Conservation (phyloP, 495 filamentous ascomycete species). For the Penicillium lagena region DNA sequence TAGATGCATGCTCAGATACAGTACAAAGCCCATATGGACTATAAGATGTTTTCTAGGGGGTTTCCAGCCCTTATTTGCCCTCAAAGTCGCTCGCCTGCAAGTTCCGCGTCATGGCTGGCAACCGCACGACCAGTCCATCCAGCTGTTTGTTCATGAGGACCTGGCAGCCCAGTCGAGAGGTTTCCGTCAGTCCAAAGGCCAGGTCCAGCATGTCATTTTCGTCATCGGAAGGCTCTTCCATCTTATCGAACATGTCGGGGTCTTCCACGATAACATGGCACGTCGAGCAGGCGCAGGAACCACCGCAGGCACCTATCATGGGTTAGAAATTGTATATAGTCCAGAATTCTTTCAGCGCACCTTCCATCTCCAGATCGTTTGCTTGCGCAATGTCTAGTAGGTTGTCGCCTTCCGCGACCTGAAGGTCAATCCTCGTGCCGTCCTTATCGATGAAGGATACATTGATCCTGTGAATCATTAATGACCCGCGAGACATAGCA, state of each 20-base stretch:
- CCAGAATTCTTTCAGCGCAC: constrained; percentile 23
- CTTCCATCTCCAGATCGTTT: constrained; percentile 97
- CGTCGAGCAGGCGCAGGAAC: constrained; percentile 93
- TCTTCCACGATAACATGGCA: constrained; percentile 93
- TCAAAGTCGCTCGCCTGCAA: constrained; percentile 89
- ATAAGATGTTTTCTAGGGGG: neutral
- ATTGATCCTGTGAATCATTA: constrained; percentile 53
- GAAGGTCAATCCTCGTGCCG: constrained; percentile 62
- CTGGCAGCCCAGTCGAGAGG: constrained; percentile 92
- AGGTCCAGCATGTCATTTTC: constrained; percentile 99
- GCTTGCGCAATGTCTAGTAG: constrained; percentile 90
- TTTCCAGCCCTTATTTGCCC: constrained; percentile 23
- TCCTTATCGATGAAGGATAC: constrained; percentile 96
- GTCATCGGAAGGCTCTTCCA: constrained; percentile 89
- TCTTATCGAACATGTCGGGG: constrained; percentile 79
- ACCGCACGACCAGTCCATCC: constrained; percentile 74
- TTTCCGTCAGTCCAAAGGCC: constrained; percentile 94
- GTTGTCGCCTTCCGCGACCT: constrained; percentile 82
- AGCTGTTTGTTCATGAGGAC: constrained; percentile 84
- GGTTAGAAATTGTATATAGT: neutral
- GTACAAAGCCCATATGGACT: constrained; percentile 18
- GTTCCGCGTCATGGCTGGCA: constrained; percentile 93
- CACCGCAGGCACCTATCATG: constrained; percentile 74
- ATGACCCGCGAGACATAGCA: no score
- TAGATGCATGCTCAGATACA: constrained; percentile 11